Percentiles rank a stretch among this genome's conserved stretches.
Conservation (phyloP, 2,329 filamentous ascomycete genomes). For the Trichoderma harzianum region DNA sequence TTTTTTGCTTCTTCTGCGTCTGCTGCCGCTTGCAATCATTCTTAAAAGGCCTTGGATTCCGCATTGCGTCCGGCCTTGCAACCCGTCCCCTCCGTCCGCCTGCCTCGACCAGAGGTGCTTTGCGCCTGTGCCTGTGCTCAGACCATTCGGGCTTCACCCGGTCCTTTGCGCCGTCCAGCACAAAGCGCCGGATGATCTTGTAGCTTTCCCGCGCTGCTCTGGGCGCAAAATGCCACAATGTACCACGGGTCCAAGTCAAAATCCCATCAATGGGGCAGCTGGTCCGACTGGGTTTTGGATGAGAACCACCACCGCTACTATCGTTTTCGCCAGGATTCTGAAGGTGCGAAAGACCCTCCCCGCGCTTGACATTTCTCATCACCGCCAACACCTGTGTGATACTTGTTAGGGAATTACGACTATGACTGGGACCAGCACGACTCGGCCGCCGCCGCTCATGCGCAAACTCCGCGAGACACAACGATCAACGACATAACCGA, state of each 20-base stretch:
- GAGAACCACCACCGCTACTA: slow-evolving; percentile 21
- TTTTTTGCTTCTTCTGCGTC: not conserved
- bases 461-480: slow-evolving; percentile 19
- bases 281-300: slow-evolving; percentile 29
- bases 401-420: slow-evolving; percentile 20
- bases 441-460: slow-evolving; percentile 12
- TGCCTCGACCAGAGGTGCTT: slow-evolving; percentile 12
- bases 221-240: slow-evolving; percentile 29
- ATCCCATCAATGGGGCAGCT: slow-evolving; percentile 27
- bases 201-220: slow-evolving; percentile 19
- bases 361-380: slow-evolving; percentile 8
- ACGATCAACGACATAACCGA: slow-evolving; percentile 18
- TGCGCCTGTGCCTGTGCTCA: slow-evolving; percentile 10
- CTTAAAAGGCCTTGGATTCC: slow-evolving; percentile 10
- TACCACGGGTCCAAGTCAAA: slow-evolving; percentile 29
- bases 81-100: slow-evolving; percentile 18
- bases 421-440: slow-evolving; percentile 22
- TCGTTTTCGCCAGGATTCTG: slow-evolving; percentile 27
- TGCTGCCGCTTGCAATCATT: slow-evolving; percentile 1
- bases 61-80: slow-evolving; percentile 20
- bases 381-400: slow-evolving; percentile 5
- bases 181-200: slow-evolving; percentile 17
- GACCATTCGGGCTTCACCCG: slow-evolving; percentile 1
- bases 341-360: slow-evolving; percentile 22
- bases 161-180: slow-evolving; percentile 18